Percentiles rank a stretch among this genome's conserved stretches.
These are phyloP conservation scores for Suillus subluteus DNA, from an alignment of 768 basidiomycete species.

Conservation along the genomic window DNA sequence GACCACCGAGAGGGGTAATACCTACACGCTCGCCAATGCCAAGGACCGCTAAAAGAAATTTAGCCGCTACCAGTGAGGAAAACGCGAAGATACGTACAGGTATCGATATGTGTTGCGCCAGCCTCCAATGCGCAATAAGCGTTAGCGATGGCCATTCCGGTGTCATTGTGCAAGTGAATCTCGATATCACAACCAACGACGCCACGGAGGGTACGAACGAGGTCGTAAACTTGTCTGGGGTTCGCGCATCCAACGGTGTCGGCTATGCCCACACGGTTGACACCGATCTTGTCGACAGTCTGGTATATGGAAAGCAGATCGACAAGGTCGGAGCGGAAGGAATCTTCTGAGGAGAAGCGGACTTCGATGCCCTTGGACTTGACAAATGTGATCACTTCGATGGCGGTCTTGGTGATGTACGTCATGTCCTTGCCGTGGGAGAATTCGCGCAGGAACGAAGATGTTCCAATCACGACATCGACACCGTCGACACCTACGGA, in stretches of 20 bases:
- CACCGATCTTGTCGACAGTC: conserved; percentile 99
- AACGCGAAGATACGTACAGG: conserved; percentile 57
- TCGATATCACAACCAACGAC: conserved; percentile 99
- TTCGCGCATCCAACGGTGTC: conserved; percentile 99
- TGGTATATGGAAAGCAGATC: conserved; percentile 98
- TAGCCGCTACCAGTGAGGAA: conserved; percentile 3
- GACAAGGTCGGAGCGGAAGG: conserved; percentile 99
- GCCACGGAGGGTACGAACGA: conserved; percentile 93
- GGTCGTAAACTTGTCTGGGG: conserved; percentile 97
- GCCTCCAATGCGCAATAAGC: conserved; percentile 98
- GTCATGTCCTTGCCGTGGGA: conserved; percentile 99
- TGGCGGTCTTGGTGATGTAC: conserved; percentile 98
- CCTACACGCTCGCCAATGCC: conserved; percentile 99
- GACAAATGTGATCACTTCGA: conserved; percentile 98
- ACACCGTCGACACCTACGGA: conserved; percentile 92
- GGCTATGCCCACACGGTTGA: conserved; percentile 97
- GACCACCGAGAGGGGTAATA: conserved; percentile 96
- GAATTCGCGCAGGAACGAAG: conserved; percentile 98
- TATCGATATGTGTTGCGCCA: conserved; percentile 98
- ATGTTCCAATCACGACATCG: conserved; percentile 98
- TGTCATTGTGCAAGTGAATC: conserved; percentile 98
- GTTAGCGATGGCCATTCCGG: conserved; percentile 98
- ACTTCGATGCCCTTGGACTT: conserved; percentile 99
- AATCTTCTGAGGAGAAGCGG: conserved; percentile 99
- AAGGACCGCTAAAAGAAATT: conserved; percentile 68